phyloP scores from a whole-genome alignment of 768 basidiomycete species.

The Tylopilus balloui region DNA sequence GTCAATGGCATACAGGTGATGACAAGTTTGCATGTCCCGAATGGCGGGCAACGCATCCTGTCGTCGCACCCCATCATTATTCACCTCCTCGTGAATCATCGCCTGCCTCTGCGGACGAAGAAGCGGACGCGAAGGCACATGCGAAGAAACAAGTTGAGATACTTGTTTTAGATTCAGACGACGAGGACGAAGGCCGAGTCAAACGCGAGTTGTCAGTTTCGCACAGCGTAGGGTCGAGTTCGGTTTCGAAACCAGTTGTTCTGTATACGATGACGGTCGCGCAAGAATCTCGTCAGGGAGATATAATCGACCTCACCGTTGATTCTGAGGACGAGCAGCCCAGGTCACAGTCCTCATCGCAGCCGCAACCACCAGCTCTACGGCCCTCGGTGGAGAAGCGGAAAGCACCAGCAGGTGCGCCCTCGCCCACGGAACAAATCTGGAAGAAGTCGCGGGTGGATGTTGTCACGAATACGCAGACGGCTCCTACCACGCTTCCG shows the following conservation, averaged over 20 bases:
- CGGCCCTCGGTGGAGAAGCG: slow-evolving; percentile 48
- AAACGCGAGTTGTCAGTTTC: slow-evolving; percentile 74
- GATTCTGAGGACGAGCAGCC: slow-evolving; percentile 72
- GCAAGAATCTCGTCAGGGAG: slow-evolving; percentile 35
- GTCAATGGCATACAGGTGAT: slow-evolving; percentile 93
- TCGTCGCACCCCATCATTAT: slow-evolving; percentile 19
- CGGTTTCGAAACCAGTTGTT: slow-evolving; percentile 27
- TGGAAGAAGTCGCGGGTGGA: slow-evolving; percentile 66
- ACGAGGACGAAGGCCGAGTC: slow-evolving; percentile 71
- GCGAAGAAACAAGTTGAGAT: slow-evolving; percentile 54
- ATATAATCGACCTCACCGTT: slow-evolving; percentile 82
- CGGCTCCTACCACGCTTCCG: slow-evolving; percentile 13
- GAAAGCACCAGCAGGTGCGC: slow-evolving; percentile 48
- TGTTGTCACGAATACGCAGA: slow-evolving; percentile 9
- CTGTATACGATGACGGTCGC: slow-evolving; percentile 10
- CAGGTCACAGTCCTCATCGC: slow-evolving; percentile 22
- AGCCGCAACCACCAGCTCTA: slow-evolving; percentile 29
- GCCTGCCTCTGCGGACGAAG: slow-evolving; percentile 28
- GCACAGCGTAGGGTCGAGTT: slow-evolving; percentile 42
- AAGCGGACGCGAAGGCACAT: slow-evolving; percentile 36
- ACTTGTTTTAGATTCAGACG: slow-evolving; percentile 67
- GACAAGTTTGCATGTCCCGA: slow-evolving; percentile 70
- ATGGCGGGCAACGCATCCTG: slow-evolving; percentile 63
- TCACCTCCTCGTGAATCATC: slow-evolving; percentile 30
- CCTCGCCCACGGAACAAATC: slow-evolving; percentile 57